Conservation (phyloP, 108 stramenopile species). For the Fistulifera solaris region DNA sequence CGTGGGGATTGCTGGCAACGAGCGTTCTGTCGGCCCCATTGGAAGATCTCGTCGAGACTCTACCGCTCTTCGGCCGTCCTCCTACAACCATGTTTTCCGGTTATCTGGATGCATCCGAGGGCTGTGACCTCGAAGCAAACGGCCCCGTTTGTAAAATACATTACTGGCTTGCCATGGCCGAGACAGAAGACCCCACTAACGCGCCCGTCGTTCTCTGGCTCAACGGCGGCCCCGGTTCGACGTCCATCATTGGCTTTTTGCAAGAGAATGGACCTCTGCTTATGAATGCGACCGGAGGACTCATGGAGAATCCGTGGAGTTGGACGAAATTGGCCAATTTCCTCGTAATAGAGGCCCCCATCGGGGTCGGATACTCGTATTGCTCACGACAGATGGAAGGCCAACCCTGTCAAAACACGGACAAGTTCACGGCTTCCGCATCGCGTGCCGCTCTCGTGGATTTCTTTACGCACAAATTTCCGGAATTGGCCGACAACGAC, state of each 20-base stretch:
- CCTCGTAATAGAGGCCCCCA: conserved; percentile 67
- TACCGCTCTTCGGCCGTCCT: conserved; percentile 39
- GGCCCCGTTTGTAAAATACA: conserved; percentile 41
- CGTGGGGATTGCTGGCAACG: too few relatives aligned
- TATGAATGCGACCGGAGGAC: conserved; percentile 37
- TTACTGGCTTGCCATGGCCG: conserved; percentile 48
- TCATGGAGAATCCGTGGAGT: conserved; percentile 44
- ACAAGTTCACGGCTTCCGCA: conserved; percentile 62
- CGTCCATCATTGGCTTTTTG: conserved; percentile 36
- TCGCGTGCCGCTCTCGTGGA: conserved; percentile 58
- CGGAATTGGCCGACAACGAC: conserved; percentile 48
- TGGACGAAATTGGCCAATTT: conserved; percentile 70
- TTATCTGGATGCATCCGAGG: conserved; percentile 40
- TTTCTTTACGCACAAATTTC: conserved; percentile 56
- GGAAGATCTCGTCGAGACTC: conserved; percentile 33
- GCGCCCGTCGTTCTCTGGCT: conserved; percentile 43
- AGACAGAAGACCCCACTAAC: conserved; percentile 15
- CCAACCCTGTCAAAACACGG: conserved; percentile 50
- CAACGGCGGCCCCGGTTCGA: conserved; percentile 54
- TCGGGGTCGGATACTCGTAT: conserved; percentile 83
- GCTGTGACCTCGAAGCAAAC: conserved; percentile 35
- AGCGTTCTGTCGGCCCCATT: conserved; percentile 9
- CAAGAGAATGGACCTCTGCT: conserved; percentile 53
- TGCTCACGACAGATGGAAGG: conserved; percentile 29
- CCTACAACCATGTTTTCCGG: conserved; percentile 50